These are phyloP conservation scores for Stereum hirsutum DNA, from an alignment of 1,284 basidiomycete genomes.

Conservation along the genomic window DNA sequence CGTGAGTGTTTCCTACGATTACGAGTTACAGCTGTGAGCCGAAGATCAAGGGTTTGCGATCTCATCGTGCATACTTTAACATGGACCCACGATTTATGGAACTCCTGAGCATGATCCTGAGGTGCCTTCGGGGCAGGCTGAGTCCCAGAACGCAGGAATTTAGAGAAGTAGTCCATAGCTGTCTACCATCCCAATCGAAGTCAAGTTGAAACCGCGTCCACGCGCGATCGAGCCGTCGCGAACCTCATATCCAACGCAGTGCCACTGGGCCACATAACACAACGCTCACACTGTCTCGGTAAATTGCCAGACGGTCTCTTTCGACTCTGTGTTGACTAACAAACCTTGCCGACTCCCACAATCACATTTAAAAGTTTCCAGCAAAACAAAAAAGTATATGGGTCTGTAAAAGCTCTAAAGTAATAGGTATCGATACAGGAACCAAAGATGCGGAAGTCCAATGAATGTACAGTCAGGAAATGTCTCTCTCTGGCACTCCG, in stretches of 20 bases:
- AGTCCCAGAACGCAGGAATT: conserved; percentile 52
- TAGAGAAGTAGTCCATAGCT: conserved; percentile 79
- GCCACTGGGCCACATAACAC: neutral
- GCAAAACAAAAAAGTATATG: no score
- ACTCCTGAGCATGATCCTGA: conserved; percentile 62
- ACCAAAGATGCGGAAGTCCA: conserved; percentile 1
- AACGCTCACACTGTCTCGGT: no score
- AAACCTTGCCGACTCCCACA: no score
- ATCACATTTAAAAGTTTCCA: no score
- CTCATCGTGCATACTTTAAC: conserved; percentile 44
- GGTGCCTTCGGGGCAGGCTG: conserved; percentile 41
- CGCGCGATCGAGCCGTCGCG: neutral
- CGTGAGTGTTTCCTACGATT: conserved; percentile 57
- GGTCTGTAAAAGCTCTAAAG: no score
- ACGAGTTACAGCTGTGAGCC: neutral
- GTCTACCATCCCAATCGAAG: neutral
- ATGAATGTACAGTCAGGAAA: conserved; percentile 1
- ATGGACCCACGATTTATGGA: conserved; percentile 62
- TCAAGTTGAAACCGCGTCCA: neutral
- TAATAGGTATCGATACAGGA: conserved; percentile 7
- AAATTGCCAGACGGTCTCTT: no score
- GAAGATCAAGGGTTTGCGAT: conserved; percentile 1
- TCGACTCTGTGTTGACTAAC: neutral
- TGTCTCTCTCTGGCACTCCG: neutral
- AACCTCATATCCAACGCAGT: neutral